phyloP scores from a whole-genome alignment of 495 filamentous ascomycete genomes.

The Aspergillus nidulans region DNA sequence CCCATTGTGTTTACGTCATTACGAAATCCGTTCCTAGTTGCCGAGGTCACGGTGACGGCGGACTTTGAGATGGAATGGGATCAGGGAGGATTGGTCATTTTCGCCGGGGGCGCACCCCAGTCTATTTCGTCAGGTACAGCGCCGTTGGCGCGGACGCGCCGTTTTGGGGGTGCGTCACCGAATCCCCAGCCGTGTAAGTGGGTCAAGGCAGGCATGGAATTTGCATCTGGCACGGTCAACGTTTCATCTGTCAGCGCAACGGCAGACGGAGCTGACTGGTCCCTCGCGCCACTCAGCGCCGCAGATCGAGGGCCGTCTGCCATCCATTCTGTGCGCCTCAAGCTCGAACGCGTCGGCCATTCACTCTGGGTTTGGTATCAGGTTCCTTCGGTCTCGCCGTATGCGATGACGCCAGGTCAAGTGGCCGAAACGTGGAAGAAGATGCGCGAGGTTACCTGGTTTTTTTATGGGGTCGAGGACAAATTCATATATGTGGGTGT shows the following conservation, averaged over 20 bases:
- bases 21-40: constrained; percentile 49
- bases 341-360: constrained; percentile 54
- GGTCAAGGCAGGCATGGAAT: constrained; percentile 58
- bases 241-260: constrained; percentile 54
- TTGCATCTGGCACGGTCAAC: constrained; percentile 48
- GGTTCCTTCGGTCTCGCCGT: constrained; percentile 34
- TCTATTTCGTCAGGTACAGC: constrained; percentile 26
- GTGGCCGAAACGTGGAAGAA: constrained; percentile 52
- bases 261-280: constrained; percentile 55
- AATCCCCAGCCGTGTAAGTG: constrained; percentile 43
- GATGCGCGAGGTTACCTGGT: constrained; percentile 55
- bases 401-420: constrained; percentile 33
- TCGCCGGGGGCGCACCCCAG: constrained; percentile 64
- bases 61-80: constrained; percentile 60
- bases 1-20: constrained; percentile 55
- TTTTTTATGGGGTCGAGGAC: constrained; percentile 58
- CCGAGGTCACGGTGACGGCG: constrained; percentile 55
- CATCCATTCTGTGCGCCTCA: constrained; percentile 48
- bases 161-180: constrained; percentile 2
- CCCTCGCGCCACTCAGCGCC: constrained; percentile 42
- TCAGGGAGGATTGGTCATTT: constrained; percentile 71
- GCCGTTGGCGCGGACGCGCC: constrained; percentile 14
- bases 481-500: constrained; percentile 55
- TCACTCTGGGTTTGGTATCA: constrained; percentile 58
- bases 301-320: constrained; percentile 16